Conservation (phyloP, 208 protist genomes). For the Wallacemonas sp. region DNA sequence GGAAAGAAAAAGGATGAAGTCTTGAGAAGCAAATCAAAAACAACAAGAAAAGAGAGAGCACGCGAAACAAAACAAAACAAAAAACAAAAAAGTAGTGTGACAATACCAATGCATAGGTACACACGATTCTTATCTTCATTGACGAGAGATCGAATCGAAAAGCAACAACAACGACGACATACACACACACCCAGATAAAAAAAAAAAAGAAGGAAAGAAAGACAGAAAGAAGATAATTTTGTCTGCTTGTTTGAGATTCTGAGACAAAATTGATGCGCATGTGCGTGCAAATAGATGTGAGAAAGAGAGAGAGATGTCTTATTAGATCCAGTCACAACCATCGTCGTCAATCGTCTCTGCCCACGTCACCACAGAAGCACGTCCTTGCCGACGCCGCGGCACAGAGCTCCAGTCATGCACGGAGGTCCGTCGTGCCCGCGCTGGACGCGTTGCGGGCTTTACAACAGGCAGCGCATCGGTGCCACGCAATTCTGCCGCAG, state of each 20-base stretch:
- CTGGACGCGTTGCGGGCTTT: too few relatives aligned
- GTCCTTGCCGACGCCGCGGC: not conserved
- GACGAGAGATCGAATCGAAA: too few relatives aligned
- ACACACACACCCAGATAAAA: not conserved
- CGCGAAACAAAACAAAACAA: not conserved
- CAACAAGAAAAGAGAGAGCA: not conserved
- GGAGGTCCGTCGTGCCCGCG: not conserved
- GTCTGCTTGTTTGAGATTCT: not conserved
- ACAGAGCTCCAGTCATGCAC: not conserved
- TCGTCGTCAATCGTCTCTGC: not conserved
- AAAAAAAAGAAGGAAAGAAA: not conserved
- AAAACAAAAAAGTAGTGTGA: not conserved
- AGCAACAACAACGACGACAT: not conserved
- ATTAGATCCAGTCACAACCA: too few relatives aligned
- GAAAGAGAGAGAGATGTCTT: too few relatives aligned
- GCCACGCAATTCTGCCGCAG: too few relatives aligned
- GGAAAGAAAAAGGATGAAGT: not conserved
- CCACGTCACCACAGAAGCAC: not conserved
- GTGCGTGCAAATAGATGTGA: conserved; percentile 1
- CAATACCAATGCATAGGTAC: too few relatives aligned
- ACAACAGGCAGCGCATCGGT: too few relatives aligned
- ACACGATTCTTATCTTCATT: too few relatives aligned
- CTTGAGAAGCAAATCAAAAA: not conserved
- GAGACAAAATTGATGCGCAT: not conserved
- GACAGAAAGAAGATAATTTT: not conserved